Conservation (phyloP, 208 protist species). For the Crithidia bombi region DNA sequence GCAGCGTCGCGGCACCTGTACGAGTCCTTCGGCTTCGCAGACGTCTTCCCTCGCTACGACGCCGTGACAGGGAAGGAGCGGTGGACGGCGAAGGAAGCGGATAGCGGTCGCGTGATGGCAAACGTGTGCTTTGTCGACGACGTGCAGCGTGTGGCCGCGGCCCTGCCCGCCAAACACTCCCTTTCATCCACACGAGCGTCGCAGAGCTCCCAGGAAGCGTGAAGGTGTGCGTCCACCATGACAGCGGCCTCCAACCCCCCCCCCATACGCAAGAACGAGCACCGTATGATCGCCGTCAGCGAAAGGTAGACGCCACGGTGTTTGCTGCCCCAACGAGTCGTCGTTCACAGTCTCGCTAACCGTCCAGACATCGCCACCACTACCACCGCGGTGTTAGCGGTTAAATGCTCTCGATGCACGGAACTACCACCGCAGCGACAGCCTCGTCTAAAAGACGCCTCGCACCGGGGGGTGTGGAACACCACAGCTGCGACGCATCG, state of each 20-base stretch:
- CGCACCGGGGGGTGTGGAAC: background rate
- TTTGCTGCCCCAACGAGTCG: background rate
- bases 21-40: constrained; percentile 70
- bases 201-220: background rate
- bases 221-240: background rate
- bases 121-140: constrained; percentile 64
- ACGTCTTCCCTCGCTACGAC: constrained; percentile 83
- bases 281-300: too few relatives aligned
- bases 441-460: background rate
- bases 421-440: constrained; percentile 11
- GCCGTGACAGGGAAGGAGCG: constrained; percentile 57
- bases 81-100: constrained; percentile 82
- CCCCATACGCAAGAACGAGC: background rate
- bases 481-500: background rate
- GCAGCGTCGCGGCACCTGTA: constrained; percentile 69
- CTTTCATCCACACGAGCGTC: background rate
- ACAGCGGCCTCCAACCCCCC: too few relatives aligned
- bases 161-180: background rate
- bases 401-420: too few relatives aligned
- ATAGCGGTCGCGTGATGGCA: constrained; percentile 85
- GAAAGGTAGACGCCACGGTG: too few relatives aligned
- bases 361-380: background rate
- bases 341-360: background rate
- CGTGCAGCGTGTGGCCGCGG: constrained; percentile 30
- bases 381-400: background rate